These are phyloP conservation scores for Cryptosporidium sp. DNA, from an alignment of 169 alveolate species.

Conservation along the genomic window DNA sequence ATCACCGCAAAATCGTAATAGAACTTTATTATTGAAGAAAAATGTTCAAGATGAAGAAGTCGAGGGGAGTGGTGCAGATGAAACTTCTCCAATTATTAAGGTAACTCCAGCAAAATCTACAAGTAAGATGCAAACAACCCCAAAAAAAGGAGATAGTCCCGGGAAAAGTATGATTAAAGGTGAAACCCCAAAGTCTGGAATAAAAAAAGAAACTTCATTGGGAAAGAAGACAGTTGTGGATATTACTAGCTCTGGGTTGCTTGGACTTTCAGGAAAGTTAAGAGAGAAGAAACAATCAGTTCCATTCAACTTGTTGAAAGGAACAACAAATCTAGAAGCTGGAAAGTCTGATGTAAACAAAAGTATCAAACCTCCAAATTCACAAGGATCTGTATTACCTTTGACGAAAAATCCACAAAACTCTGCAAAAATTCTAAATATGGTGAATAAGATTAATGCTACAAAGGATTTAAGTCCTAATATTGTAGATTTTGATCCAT, in stretches of 20 bases:
- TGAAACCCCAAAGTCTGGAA: neutral
- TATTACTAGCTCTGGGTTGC: slow-evolving; percentile 15
- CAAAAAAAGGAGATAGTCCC: neutral
- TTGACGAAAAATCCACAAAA: neutral
- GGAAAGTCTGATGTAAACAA: neutral
- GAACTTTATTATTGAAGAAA: slow-evolving; percentile 40
- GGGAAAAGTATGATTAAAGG: neutral
- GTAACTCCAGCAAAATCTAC: slow-evolving; percentile 17
- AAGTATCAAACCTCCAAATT: neutral
- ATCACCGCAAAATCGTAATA: slow-evolving; percentile 49
- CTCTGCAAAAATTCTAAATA: neutral
- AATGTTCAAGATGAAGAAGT: neutral
- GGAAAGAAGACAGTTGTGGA: neutral
- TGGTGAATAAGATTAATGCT: neutral
- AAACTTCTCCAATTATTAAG: slow-evolving; percentile 5
- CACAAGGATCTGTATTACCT: neutral
- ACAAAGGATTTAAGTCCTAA: neutral
- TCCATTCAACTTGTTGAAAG: neutral
- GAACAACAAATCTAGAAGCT: neutral
- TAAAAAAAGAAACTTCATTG: slow-evolving; percentile 2
- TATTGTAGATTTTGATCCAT: neutral
- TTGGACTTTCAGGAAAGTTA: slow-evolving; percentile 28
- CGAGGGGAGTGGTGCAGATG: slow-evolving; percentile 4
- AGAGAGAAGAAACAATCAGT: slow-evolving; percentile 13
- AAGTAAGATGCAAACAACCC: neutral